Conservation (phyloP, 257 asterid species). For the Nicotiana tabacum region DNA sequence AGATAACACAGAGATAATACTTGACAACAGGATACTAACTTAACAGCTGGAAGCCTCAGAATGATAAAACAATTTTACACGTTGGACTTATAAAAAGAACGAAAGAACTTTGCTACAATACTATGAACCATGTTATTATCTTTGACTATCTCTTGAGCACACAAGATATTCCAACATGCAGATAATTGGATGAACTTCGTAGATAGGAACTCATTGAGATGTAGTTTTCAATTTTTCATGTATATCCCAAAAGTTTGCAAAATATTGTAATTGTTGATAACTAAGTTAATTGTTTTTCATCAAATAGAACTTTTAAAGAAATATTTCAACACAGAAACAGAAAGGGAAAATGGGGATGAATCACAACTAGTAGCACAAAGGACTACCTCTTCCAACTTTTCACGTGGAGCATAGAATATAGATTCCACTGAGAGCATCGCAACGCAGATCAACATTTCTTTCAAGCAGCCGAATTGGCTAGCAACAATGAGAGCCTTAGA, state of each 20-base stretch:
- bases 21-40: neutral
- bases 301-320: neutral
- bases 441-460: constrained; percentile 79
- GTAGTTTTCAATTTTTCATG: neutral
- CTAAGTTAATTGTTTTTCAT: neutral
- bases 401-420: constrained; percentile 85
- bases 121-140: neutral
- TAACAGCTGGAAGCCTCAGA: neutral
- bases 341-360: neutral
- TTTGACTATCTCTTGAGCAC: neutral
- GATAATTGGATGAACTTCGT: neutral
- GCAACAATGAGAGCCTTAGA: constrained; percentile 91
- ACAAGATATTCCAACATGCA: neutral
- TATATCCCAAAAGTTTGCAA: neutral
- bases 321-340: neutral
- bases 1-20: neutral
- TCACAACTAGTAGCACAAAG: neutral
- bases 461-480: constrained; percentile 74
- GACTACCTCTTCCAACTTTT: constrained; percentile 89
- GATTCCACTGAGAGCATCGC: constrained; percentile 95
- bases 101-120: neutral
- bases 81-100: neutral
- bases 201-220: neutral
- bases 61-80: neutral
- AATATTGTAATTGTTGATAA: neutral